A percentile compares a stretch with the other conserved stretches of the same genome.
phyloP scores from a whole-genome alignment of 306 rosid species.

The Malus orientalis region DNA sequence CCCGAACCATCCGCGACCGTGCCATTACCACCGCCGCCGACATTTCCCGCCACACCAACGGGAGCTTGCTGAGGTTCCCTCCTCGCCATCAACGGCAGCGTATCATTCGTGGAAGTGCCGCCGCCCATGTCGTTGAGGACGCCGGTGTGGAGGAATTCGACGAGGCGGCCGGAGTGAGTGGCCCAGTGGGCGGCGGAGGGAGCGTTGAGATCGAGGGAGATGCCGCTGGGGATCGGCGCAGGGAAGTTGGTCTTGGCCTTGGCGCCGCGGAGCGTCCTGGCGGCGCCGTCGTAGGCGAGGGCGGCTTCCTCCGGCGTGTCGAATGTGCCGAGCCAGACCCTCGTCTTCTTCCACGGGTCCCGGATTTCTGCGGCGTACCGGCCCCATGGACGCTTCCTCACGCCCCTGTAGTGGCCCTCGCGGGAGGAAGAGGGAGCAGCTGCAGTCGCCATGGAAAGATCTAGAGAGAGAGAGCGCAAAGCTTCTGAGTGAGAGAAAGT shows the following conservation, averaged over 20 bases:
- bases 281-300: constrained; percentile 93
- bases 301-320: constrained; percentile 98
- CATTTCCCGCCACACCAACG: background rate
- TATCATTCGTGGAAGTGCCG: background rate
- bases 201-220: constrained; percentile 59
- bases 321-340: constrained; percentile 95
- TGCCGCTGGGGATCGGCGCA: constrained; percentile 23
- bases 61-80: background rate
- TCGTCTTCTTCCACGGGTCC: constrained; percentile 93
- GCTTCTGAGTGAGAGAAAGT: background rate
- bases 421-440: constrained; percentile 30
- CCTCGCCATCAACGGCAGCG: background rate
- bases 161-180: constrained; percentile 35
- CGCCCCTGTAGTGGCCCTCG: constrained; percentile 84
- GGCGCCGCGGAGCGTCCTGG: constrained; percentile 80
- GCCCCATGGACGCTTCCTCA: constrained; percentile 94
- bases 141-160: constrained; percentile 57
- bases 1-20: constrained; percentile 9
- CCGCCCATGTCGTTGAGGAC: constrained; percentile 29
- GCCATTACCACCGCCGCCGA: background rate
- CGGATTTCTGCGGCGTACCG: constrained; percentile 97
- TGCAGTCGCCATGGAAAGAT: constrained; percentile 37
- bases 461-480: background rate
- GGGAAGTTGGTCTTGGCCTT: constrained; percentile 93
- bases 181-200: constrained; percentile 41